Evolutionary conservation across 192 early-diverging fungal species (phyloP).

Genomic region (Entophlyctis luteolus): DNA sequence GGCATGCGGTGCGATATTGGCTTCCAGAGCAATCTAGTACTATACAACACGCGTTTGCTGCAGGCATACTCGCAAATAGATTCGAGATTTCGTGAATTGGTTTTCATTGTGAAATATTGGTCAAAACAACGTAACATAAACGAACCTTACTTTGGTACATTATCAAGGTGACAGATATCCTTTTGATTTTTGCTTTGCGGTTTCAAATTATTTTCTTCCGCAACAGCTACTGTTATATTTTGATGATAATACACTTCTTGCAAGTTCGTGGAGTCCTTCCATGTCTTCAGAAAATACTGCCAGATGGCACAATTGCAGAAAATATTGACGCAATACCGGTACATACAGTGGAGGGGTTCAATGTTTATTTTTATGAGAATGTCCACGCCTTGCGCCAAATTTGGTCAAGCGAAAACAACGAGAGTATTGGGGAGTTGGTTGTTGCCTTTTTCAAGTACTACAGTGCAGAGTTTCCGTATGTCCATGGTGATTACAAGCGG

Average conservation of each 20-base stretch:
- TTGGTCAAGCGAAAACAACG: conserved; percentile 25
- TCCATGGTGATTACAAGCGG: conserved; percentile 13
- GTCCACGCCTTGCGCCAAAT: background rate
- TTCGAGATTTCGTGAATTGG: conserved; percentile 22
- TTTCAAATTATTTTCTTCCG: conserved; percentile 11
- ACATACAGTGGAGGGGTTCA: conserved; percentile 6
- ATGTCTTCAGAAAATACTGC: conserved; percentile 25
- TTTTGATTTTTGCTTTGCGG: conserved; percentile 9
- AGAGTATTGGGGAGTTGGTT: conserved; percentile 31
- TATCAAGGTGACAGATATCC: too few relatives aligned
- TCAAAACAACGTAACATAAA: conserved; percentile 37
- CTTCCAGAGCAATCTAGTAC: conserved; percentile 26
- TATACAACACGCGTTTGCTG: conserved; percentile 33
- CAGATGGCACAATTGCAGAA: background rate
- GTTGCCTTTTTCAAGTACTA: conserved; percentile 40
- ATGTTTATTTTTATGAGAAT: conserved; percentile 36
- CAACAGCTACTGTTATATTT: conserved; percentile 34
- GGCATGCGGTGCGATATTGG: conserved; percentile 29
- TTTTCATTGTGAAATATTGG: conserved; percentile 38
- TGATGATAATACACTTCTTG: conserved; percentile 40
- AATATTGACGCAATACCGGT: background rate
- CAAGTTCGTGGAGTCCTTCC: conserved; percentile 38
- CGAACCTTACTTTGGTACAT: conserved; percentile 33
- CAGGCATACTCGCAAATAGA: conserved; percentile 33
- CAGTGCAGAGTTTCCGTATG: conserved; percentile 33